Evolutionary conservation across 805 yeast genomes (phyloP).

Genomic region (Scheffersomyces stipitis): DNA sequence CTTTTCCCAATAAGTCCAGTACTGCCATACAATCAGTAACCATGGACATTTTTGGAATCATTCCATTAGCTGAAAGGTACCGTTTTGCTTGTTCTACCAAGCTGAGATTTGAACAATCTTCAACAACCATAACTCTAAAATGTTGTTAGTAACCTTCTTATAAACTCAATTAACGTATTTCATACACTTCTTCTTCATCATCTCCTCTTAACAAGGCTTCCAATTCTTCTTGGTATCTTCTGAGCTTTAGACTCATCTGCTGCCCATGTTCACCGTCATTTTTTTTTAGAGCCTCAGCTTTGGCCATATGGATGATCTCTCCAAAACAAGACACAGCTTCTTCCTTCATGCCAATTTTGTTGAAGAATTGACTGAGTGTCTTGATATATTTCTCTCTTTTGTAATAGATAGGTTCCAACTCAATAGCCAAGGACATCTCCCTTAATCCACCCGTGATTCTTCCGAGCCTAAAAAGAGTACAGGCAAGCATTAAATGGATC

Average conservation of each 20-base stretch:
- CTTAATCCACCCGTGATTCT: conserved; percentile 22
- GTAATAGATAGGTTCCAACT: conserved; percentile 13
- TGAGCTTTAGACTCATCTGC: too few relatives aligned
- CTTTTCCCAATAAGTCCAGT: not conserved
- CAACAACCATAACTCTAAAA: not conserved
- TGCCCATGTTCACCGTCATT: not conserved
- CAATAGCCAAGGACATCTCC: conserved; percentile 25
- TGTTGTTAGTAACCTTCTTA: too few relatives aligned
- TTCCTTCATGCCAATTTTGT: conserved; percentile 10
- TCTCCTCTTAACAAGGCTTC: too few relatives aligned
- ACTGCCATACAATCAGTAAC: not conserved
- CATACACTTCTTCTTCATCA: too few relatives aligned
- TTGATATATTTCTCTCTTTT: conserved; percentile 14
- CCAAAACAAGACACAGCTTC: conserved; percentile 12
- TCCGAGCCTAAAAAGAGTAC: conserved; percentile 22
- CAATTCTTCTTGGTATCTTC: too few relatives aligned
- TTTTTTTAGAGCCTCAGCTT: conserved; percentile 4
- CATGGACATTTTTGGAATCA: not conserved
- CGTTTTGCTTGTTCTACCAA: conserved; percentile 22
- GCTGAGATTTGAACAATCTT: not conserved
- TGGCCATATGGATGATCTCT: conserved; percentile 8
- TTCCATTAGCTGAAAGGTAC: conserved; percentile 13
- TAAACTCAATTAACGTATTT: too few relatives aligned
- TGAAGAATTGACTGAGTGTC: conserved; percentile 16
- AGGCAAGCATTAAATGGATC: conserved; percentile 15